Evolutionary conservation across 306 rosid genomes (phyloP).

Genomic region (Inga laurina): DNA sequence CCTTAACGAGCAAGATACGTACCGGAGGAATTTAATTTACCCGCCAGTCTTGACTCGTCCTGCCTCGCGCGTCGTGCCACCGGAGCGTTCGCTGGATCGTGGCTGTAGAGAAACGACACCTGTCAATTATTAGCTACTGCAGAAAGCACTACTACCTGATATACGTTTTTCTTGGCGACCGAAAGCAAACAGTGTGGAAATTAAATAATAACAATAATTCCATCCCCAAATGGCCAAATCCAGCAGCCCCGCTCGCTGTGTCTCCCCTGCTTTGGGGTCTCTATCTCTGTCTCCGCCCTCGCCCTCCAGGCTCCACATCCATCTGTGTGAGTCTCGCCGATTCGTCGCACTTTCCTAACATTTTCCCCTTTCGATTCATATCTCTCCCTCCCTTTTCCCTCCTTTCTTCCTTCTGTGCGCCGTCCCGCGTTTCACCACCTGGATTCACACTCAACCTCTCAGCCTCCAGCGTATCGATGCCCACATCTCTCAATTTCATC

Average conservation of each 20-base stretch:
- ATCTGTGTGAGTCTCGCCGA: not conserved
- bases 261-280: not conserved
- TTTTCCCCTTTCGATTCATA: not conserved
- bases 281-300: not conserved
- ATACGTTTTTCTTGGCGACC: not conserved
- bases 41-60: not conserved
- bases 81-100: too few species aligned
- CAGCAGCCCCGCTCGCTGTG: not conserved
- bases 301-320: not conserved
- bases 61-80: too few species aligned
- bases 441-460: not conserved
- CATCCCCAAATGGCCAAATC: not conserved
- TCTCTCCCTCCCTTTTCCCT: not conserved
- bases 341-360: not conserved
- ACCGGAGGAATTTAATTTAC: too few species aligned
- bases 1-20: too few species aligned
- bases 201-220: not conserved
- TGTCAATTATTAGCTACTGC: not conserved
- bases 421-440: slow-evolving; percentile 27
- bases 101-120: too few species aligned
- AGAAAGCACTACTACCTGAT: not conserved
- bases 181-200: too few species aligned
- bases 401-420: not conserved
- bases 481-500: not conserved
- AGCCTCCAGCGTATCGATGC: slow-evolving; percentile 1